Base-by-base conservation (phyloP, 2,329 filamentous ascomycete species). In the Trichothecium roseum region DNA sequence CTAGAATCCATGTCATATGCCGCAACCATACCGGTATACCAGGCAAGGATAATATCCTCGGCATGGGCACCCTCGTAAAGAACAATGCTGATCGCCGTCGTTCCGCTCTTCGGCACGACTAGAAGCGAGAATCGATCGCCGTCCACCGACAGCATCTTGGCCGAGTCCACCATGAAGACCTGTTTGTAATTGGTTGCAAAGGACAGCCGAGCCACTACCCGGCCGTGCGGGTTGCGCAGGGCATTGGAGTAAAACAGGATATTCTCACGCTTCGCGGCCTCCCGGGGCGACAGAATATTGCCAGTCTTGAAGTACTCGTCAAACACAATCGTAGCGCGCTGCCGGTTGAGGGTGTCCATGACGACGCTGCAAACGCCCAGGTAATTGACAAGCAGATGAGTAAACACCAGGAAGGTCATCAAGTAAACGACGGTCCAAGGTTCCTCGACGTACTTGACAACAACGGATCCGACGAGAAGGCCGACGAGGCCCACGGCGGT, bases 401-500 rank as follows among this genome's bases (percentile, higher is more conserved):
- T 63, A 10, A 74, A 64, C 13, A 95, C 71, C 15, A 96, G 71
- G 3, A 74, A 42, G 1, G 88, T 59, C 60, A 94, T 76, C 38
- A 80, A 67, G 32, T 63, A 64, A 74, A 86, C 88, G 27, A 91
- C 94, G 8, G 79, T 75, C 12, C 66, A 56, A 37, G 78, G 76
- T 33, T 79, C 76, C 35, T 82, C 74, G 16, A 95, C 75, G 42
- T 74, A 66, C 24, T 82, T 81, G 14, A 96, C 84, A 12, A 94
- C 78, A 3, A 94, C 40, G 32, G 81, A 91, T 1, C 91, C 91
- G 12, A 73, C 75, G 35, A 94, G 68, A 74, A 96, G 87, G 3
- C 91, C 91, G 24, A 94, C 42, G 18, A 96, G 67, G 3, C 85
- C 89, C 38, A 98, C 84, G 15, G 94, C 78, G 0, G 89, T 96